Evolutionary conservation across 768 basidiomycete species (phyloP).

Genomic region (Mycena haematopus): DNA sequence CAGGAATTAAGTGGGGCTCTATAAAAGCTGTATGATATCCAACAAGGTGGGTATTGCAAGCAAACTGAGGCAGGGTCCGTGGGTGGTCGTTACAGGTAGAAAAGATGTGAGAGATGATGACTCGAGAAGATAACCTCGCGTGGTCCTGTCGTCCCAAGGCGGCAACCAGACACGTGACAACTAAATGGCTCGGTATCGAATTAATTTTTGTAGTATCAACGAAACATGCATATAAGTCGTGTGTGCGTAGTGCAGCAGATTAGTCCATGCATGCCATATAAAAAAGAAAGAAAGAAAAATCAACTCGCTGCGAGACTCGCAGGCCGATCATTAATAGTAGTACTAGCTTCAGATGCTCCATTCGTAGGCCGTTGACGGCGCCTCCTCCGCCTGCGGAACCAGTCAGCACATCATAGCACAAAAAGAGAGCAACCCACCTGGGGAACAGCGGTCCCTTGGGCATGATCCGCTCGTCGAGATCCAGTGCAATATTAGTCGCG

Average conservation of each 20-base stretch:
- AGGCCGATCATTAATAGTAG: conserved; percentile 2
- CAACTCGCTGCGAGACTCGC: background rate
- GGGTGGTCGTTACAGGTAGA: too few species aligned
- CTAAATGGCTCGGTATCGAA: too few species aligned
- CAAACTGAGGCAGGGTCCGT: too few species aligned
- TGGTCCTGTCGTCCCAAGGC: too few species aligned
- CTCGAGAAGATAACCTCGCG: too few species aligned
- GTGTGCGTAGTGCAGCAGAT: background rate
- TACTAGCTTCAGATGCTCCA: background rate
- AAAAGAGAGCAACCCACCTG: conserved; percentile 53
- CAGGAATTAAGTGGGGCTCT: too few species aligned
- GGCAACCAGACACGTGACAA: too few species aligned
- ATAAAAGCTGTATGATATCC: too few species aligned
- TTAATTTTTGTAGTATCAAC: too few species aligned
- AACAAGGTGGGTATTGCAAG: too few species aligned
- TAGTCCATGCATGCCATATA: background rate
- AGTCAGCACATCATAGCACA: conserved; percentile 7
- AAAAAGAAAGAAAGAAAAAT: background rate
- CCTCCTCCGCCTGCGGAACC: conserved; percentile 21
- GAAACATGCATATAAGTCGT: background rate
- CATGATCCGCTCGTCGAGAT: conserved; percentile 92
- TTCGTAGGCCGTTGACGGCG: conserved; percentile 17
- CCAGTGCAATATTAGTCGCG: conserved; percentile 88
- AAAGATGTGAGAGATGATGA: too few species aligned
- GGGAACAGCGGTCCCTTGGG: conserved; percentile 89